These are phyloP conservation scores for Hypomontagnella monticulosa DNA, from an alignment of 495 filamentous ascomycete genomes.

Conservation along the genomic window DNA sequence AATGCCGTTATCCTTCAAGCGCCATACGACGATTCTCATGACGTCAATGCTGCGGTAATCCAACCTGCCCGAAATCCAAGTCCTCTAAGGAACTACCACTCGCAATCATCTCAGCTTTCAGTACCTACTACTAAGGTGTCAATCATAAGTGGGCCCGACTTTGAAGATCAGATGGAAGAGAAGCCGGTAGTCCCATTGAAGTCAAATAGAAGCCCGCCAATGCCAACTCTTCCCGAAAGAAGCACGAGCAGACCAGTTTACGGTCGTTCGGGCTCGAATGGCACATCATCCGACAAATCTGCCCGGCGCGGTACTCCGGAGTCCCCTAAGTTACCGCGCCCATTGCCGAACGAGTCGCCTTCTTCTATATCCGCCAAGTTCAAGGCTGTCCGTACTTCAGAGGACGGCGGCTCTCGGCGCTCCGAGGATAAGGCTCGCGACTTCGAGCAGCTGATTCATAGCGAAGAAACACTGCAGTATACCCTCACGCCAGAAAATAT, in stretches of 20 bases:
- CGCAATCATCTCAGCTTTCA: conserved; percentile 32
- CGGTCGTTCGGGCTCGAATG: conserved; percentile 28
- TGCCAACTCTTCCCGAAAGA: conserved; percentile 53
- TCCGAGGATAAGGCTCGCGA: conserved; percentile 55
- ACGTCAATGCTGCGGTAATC: conserved; percentile 6
- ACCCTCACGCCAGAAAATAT: conserved; percentile 91
- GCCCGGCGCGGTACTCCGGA: conserved; percentile 35
- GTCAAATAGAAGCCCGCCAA: conserved; percentile 36
- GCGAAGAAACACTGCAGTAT: conserved; percentile 90
- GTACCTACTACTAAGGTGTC: conserved; percentile 50
- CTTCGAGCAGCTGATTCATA: conserved; percentile 90
- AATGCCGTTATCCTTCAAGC: conserved; percentile 23
- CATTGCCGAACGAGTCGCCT: conserved; percentile 44
- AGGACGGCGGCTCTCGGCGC: conserved; percentile 57
- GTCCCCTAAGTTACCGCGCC: conserved; percentile 37
- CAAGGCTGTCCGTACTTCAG: conserved; percentile 59
- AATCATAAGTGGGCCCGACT: conserved; percentile 42
- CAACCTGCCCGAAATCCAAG: conserved; percentile 39
- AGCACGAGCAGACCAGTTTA: conserved; percentile 48
- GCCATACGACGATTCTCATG: conserved; percentile 24
- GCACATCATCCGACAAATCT: conserved; percentile 19
- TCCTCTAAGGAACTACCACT: conserved; percentile 34
- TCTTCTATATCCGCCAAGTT: conserved; percentile 55
- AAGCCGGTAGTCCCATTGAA: conserved; percentile 36
- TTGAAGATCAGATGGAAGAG: conserved; percentile 46